Evolutionary conservation across 495 filamentous ascomycete genomes (phyloP).

Genomic region (Podospora anserina): DNA sequence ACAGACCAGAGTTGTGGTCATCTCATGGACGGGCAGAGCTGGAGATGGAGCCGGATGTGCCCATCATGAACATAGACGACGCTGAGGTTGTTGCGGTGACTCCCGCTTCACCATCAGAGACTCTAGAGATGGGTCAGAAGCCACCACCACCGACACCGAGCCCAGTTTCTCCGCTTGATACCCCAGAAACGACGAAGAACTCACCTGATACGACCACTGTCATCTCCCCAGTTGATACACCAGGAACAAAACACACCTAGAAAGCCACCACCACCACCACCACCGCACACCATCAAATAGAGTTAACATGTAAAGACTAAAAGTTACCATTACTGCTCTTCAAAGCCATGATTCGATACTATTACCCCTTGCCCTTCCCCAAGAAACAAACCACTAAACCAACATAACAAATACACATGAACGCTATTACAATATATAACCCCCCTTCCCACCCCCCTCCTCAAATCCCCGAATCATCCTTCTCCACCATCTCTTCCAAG

Average conservation of each 20-base stretch:
- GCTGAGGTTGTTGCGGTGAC: background rate
- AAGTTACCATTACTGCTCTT: background rate
- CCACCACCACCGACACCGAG: background rate
- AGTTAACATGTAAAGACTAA: background rate
- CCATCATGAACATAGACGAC: background rate
- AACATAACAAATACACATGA: background rate
- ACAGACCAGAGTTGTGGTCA: background rate
- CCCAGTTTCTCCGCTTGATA: background rate
- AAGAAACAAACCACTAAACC: background rate
- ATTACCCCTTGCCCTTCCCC: background rate
- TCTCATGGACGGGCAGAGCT: background rate
- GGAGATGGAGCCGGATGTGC: background rate
- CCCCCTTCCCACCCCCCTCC: background rate
- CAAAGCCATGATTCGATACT: background rate
- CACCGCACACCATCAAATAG: no score
- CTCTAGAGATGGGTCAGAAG: background rate
- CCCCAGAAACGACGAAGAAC: background rate
- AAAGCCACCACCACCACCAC: background rate
- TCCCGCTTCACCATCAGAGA: background rate
- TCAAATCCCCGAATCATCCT: constrained; percentile 9
- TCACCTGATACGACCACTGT: background rate
- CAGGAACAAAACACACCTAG: background rate
- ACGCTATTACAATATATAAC: background rate
- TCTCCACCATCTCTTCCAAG: background rate
- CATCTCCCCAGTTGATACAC: background rate